Evolutionary conservation across 2,329 filamentous ascomycete species (phyloP).

Genomic region (Drechslera avenae): DNA sequence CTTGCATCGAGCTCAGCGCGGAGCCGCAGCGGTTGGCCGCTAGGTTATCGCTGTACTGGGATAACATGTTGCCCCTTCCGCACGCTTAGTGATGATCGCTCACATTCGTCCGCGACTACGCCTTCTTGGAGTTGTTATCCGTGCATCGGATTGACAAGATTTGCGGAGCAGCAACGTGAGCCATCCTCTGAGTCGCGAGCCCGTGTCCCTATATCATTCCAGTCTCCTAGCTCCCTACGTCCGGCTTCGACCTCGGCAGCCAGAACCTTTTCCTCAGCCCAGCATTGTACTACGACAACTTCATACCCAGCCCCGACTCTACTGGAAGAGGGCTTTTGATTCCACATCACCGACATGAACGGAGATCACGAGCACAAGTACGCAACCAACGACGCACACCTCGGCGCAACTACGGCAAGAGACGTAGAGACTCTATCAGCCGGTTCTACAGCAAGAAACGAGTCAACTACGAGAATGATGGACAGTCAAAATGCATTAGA

Average conservation of each 20-base stretch:
- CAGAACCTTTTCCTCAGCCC: neutral
- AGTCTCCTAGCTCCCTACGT: constrained; percentile 11
- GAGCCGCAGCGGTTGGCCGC: constrained; percentile 34
- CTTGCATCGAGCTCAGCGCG: constrained; percentile 20
- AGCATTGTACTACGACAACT: constrained; percentile 10
- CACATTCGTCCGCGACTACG: constrained; percentile 31
- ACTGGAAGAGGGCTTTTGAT: constrained; percentile 12
- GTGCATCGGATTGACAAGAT: constrained; percentile 14
- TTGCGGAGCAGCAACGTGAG: constrained; percentile 15
- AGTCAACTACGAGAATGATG: constrained; percentile 26
- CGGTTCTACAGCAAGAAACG: constrained; percentile 30
- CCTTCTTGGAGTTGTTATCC: constrained; percentile 18
- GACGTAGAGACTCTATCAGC: constrained; percentile 33
- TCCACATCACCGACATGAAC: constrained; percentile 22
- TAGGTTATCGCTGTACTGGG: constrained; percentile 10
- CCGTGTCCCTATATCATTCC: constrained; percentile 11
- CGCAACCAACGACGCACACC: constrained; percentile 25
- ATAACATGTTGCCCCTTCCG: constrained; percentile 21
- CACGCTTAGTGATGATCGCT: constrained; percentile 24
- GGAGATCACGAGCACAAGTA: constrained; percentile 18
- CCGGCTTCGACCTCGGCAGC: constrained; percentile 14
- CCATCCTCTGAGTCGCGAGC: constrained; percentile 10
- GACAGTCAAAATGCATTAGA: constrained; percentile 40
- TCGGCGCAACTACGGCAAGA: constrained; percentile 24
- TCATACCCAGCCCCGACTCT: constrained; percentile 1